These are phyloP conservation scores for Nakaseomyces glabratus DNA, from an alignment of 1,139 yeast genomes.

Conservation along the genomic window DNA sequence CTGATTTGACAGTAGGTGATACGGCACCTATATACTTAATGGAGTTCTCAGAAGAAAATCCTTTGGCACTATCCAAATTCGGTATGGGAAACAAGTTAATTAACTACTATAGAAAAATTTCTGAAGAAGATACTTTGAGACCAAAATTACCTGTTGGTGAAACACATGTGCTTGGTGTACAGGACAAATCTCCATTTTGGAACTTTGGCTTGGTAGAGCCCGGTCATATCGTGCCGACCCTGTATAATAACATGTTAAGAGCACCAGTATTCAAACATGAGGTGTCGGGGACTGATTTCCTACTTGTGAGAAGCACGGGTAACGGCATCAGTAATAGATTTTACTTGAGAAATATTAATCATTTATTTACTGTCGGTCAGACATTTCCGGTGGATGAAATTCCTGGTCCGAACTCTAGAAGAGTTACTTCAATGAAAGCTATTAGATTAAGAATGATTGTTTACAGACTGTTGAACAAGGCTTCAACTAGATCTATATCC, in stretches of 20 bases:
- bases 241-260: slow-evolving; percentile 82
- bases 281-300: slow-evolving; percentile 65
- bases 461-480: slow-evolving; percentile 73
- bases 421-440: slow-evolving; percentile 87
- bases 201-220: slow-evolving; percentile 95
- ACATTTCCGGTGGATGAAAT: slow-evolving; percentile 87
- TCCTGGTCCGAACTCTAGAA: slow-evolving; percentile 96
- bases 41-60: slow-evolving; percentile 89
- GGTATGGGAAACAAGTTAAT: slow-evolving; percentile 96
- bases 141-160: slow-evolving; percentile 91
- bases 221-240: slow-evolving; percentile 87
- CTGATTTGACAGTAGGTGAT: slow-evolving; percentile 79
- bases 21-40: slow-evolving; percentile 65
- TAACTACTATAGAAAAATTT: slow-evolving; percentile 81
- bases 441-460: slow-evolving; percentile 91
- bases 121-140: slow-evolving; percentile 72
- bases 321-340: slow-evolving; percentile 53
- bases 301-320: slow-evolving; percentile 73
- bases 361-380: slow-evolving; percentile 83
- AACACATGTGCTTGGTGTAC: slow-evolving; percentile 89
- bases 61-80: slow-evolving; percentile 71
- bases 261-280: slow-evolving; percentile 94
- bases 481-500: slow-evolving; percentile 63
- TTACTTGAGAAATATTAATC: slow-evolving; percentile 57
- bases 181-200: slow-evolving; percentile 97